Evolutionary conservation across 148 eudicot species (phyloP).

Genomic region (Rhododendron ferrugineum): DNA sequence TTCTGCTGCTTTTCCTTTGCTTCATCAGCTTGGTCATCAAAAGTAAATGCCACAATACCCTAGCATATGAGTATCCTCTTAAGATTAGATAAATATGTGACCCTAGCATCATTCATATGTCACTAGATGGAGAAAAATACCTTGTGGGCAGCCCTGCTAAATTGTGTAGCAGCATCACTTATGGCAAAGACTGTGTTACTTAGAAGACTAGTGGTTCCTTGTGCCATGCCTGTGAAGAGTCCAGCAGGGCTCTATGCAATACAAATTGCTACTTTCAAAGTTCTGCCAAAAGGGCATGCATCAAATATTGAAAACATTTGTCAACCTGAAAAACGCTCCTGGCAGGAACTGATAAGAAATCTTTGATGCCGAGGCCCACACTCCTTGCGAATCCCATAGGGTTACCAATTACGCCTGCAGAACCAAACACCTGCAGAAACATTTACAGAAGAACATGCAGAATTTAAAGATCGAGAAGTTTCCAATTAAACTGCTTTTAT

Average conservation of each 20-base stretch:
- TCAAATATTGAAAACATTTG: background rate
- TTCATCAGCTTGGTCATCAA: constrained; percentile 61
- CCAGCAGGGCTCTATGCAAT: constrained; percentile 78
- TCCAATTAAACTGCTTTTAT: background rate
- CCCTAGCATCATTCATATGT: background rate
- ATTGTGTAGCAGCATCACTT: constrained; percentile 94
- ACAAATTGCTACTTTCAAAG: constrained; percentile 4
- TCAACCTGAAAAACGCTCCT: constrained; percentile 69
- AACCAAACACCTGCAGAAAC: constrained; percentile 82
- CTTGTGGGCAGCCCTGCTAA: constrained; percentile 97
- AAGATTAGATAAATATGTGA: background rate
- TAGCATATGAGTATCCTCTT: constrained; percentile 24
- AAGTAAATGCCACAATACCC: constrained; percentile 94
- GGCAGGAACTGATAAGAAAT: constrained; percentile 89
- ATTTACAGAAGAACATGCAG: background rate
- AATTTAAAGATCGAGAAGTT: background rate
- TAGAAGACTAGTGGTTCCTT: constrained; percentile 84
- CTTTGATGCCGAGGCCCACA: constrained; percentile 82
- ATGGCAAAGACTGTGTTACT: constrained; percentile 91
- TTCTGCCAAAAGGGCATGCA: background rate
- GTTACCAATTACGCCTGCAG: constrained; percentile 97
- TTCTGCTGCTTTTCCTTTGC: constrained; percentile 58
- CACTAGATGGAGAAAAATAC: constrained; percentile 27
- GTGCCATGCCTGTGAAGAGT: constrained; percentile 83
- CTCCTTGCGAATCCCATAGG: constrained; percentile 98